Base-by-base conservation (phyloP, 345 rosid genomes). In the Acer saccharum region DNA sequence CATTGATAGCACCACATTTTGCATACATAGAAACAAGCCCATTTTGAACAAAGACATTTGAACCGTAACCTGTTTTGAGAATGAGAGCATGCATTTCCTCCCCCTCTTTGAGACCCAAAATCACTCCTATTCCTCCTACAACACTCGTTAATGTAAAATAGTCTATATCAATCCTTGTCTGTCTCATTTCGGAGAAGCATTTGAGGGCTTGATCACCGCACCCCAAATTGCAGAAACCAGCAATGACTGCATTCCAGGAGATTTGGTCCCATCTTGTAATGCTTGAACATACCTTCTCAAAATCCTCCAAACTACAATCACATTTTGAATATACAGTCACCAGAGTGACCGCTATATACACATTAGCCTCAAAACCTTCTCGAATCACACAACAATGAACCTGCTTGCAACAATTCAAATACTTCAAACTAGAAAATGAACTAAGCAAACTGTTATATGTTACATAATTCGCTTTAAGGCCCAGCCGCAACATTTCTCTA, bases 1-100 rank as follows among this genome's bases (percentile, higher is more conserved):
- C 84, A 10, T 6, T 50, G 25, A 84, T 79, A n/a, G 66, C 73
- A 32, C 86, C 87, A 16, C 82, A 82, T 76, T 81, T 80, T 43
- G 89, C 76, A 79, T 86, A 84, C 87, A 84, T 74, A 29, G 83
- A 80, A 65, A 86, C 74, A 25, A 82, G 78, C 23, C 84, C 87
- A 14, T 86, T 86, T 50, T 76, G 84, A 71, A 86, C 74, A 43
- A 14, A 18, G 13, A 82, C 18, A 60, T 65, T 35, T 9, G 71
- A 76, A 73, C 71, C 46, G 44, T 82, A 73, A 12, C 87, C 87
- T 2, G 74, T 65, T 79, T 84, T 80, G 6, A 77, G 10, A 75
- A 84, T 39, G 39, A 84, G 62, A 21, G 83, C 79, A 80, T 84
- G 89, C 18, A 84, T 60, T 71, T 78, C 71, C 74, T 64, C 80